Evolutionary conservation across 2,329 filamentous ascomycete species (phyloP).

Genomic region (Cercospora berteroae): DNA sequence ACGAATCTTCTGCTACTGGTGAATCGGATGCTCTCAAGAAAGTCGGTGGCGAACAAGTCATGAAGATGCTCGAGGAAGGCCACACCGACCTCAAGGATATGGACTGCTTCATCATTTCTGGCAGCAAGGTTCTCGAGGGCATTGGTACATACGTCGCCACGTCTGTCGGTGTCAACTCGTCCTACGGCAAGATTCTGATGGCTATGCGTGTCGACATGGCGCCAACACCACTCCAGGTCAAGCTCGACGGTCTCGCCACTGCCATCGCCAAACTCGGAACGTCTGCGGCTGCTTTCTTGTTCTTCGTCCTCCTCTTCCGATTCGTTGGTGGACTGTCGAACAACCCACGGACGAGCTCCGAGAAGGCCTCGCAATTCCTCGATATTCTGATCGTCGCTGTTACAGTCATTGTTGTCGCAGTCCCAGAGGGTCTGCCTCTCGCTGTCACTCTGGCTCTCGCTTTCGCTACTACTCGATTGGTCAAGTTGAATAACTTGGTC

Average conservation of each 20-base stretch:
- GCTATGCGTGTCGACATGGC: constrained; percentile 73
- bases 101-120: constrained; percentile 85
- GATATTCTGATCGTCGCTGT: constrained; percentile 64
- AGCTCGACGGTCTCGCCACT: constrained; percentile 74
- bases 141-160: constrained; percentile 74
- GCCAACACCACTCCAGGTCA: constrained; percentile 74
- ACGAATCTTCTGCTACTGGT: constrained; percentile 73
- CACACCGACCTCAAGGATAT: constrained; percentile 63
- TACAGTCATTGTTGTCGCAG: constrained; percentile 66
- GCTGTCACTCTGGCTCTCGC: constrained; percentile 67
- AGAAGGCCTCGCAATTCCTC: constrained; percentile 72
- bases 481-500: constrained; percentile 70
- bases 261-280: constrained; percentile 76
- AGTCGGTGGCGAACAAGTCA: constrained; percentile 63
- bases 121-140: constrained; percentile 73
- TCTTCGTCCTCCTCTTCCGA: constrained; percentile 80
- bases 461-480: constrained; percentile 65
- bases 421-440: constrained; percentile 64
- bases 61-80: constrained; percentile 58
- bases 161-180: constrained; percentile 71
- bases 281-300: constrained; percentile 73
- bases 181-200: constrained; percentile 75
- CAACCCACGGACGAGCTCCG: constrained; percentile 56
- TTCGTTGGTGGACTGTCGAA: constrained; percentile 68
- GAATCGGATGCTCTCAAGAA: constrained; percentile 73